Percentiles rank a stretch among this genome's conserved stretches.
Evolutionary conservation across 768 basidiomycete genomes (phyloP).

Genomic region (Leccinum obscurum): DNA sequence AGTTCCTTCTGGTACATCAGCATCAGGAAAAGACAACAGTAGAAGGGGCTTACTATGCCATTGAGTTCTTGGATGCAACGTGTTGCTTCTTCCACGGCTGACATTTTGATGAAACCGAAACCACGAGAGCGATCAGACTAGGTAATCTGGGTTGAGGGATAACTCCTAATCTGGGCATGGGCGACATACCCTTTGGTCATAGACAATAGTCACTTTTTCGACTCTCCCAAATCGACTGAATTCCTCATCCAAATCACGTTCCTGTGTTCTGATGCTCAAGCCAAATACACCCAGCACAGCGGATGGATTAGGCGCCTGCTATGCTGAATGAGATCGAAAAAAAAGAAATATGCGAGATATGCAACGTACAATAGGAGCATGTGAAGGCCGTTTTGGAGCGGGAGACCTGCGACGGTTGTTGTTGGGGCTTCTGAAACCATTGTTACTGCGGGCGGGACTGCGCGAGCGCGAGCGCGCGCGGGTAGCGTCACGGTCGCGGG

Average conservation of each 20-base stretch:
- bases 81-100: conserved; percentile 80
- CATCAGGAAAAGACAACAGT: background rate
- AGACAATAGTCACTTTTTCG: conserved; percentile 95
- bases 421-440: conserved; percentile 57
- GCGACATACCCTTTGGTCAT: conserved; percentile 84
- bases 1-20: conserved; percentile 59
- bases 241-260: conserved; percentile 93
- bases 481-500: conserved; percentile 54
- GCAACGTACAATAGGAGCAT: conserved; percentile 70
- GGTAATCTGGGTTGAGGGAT: conserved; percentile 23
- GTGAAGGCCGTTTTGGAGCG: conserved; percentile 60
- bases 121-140: conserved; percentile 96
- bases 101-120: conserved; percentile 98
- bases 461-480: conserved; percentile 77
- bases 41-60: conserved; percentile 66
- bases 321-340: conserved; percentile 37
- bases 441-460: conserved; percentile 56
- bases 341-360: background rate
- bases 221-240: conserved; percentile 87
- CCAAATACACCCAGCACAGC: conserved; percentile 97
- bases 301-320: conserved; percentile 85
- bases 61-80: conserved; percentile 89
- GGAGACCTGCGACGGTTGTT: conserved; percentile 58
- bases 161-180: background rate
- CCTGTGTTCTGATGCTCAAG: conserved; percentile 91